Evolutionary conservation across 140 eudicot species (phyloP), one percentile per base, ranked within the genome.

Genomic region (Flaveria floridana): DNA sequence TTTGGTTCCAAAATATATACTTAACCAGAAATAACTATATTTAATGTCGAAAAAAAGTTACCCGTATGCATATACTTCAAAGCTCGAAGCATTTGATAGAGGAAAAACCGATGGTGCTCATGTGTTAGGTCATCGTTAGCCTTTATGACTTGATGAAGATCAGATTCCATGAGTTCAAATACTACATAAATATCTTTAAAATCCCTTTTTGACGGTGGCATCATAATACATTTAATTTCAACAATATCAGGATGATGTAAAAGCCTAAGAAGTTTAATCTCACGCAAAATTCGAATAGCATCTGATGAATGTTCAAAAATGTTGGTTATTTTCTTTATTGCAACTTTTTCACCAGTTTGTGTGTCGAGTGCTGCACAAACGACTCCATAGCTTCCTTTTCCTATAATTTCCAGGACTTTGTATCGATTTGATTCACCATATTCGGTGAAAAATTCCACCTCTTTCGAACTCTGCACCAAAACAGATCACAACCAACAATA

Each of bases 311-410:
- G 97, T 65, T 91, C 97, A 80, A 91, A 91, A 73, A 91, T 88
- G 80, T 86, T 87, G 62, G 85, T 86, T 55, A 91, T 91, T 72
- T 91, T 91, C 89, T 91, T 91, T 69, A 91, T 91, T 26, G 97
- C 97, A 79, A 91, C 97, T 74, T 91, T 91, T 37, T 88, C 92
- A 26, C 95, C 95, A 13, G 95, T 88, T 48, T 83, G 92, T 37
- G 95, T 82, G 82, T 91, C 97, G 20, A 91, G 80, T 44, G 97
- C 97, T 47, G 97, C 86, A 83, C 97, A 91, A 81, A 91, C 97
- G 11, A 91, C 95, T 64, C 97, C 97, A 83, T 91, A 91, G 85
- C 97, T 91, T 41, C 97, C 97, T 50, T 91, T 91, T 8, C 96
- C 96, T 37, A 87, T 81, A 48, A 90, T 86, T 78, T 90, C 96